Evolutionary conservation across 2,329 filamentous ascomycete species (phyloP), one percentile per base, ranked within the genome.

Genomic region (Xylariaceae sp.): DNA sequence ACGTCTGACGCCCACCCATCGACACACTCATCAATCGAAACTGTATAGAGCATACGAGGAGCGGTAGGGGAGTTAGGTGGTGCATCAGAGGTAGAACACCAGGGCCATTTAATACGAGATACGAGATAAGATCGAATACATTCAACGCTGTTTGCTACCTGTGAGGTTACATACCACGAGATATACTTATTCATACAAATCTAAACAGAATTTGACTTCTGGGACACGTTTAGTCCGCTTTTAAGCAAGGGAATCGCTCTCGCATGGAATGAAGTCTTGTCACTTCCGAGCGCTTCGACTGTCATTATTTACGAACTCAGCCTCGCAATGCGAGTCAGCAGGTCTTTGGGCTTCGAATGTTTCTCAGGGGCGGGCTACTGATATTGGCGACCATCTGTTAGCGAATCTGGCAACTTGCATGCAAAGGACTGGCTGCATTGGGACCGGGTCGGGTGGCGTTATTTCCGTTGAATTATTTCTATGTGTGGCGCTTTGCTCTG

Each of bases 341-440:
- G 30, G 50, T 33, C 21, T n/a, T 37, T n/a, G 18, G 43, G 37
- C 29, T 45, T 47, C 13, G 23, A 16, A 40, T 32, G 33, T 37
- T n/a, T 51, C 30, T 50, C 30, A 37, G 3, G 35, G 20, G 35
- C 41, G 27, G 27, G 36, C 47, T 45, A 51, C 35, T 48, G 41
- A 13, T 15, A 37, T 40, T 24, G 37, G 32, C 39, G 40, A 35
- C 26, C 26, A 39, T 49, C 10, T 50, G 50, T 50, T 32, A 32
- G 40, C 26, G 41, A 43, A 47, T 24, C 29, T 18, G 42, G 35
- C 10, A 57, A 44, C 46, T 59, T 53, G 45, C 57, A 60, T 60
- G 43, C 26, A 53, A 50, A 51, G 54, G 55, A 27, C 42, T 37
- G 57, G 51, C 41, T 52, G 57, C 57, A 59, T 59, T 52, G 36